A percentile compares a stretch with the other conserved stretches of the same genome.
phyloP scores from a whole-genome alignment of 2,329 filamentous ascomycete genomes.

The Paraconiothyrium brasiliense region DNA sequence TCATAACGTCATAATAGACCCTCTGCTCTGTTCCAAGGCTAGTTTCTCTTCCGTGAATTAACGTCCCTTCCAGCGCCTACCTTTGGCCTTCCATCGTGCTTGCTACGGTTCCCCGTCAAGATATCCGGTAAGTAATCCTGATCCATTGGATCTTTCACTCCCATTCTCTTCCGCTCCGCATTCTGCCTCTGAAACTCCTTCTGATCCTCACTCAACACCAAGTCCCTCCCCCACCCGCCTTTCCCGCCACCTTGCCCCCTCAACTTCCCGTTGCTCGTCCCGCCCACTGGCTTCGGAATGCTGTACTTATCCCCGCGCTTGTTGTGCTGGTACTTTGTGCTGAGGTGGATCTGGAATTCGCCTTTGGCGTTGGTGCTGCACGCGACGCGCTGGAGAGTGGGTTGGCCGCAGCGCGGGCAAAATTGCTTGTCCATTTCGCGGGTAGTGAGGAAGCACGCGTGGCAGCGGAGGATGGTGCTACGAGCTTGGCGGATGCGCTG shows the following conservation, averaged over 20 bases:
- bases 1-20: conserved; percentile 12
- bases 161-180: conserved; percentile 70
- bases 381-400: conserved; percentile 82
- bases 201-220: conserved; percentile 94
- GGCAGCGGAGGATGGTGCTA: conserved; percentile 90
- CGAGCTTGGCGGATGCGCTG: conserved; percentile 85
- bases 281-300: conserved; percentile 88
- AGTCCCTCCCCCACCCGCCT: conserved; percentile 82
- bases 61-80: conserved; percentile 88
- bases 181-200: conserved; percentile 82
- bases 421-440: conserved; percentile 90
- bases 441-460: conserved; percentile 78
- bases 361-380: conserved; percentile 86
- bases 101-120: conserved; percentile 78
- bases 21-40: neutral
- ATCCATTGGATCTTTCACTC: conserved; percentile 89
- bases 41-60: conserved; percentile 75
- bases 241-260: conserved; percentile 76
- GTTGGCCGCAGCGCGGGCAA: conserved; percentile 88
- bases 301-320: conserved; percentile 91
- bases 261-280: conserved; percentile 79
- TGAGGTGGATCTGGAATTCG: conserved; percentile 84
- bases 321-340: conserved; percentile 96
- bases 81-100: conserved; percentile 72
- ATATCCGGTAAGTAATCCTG: conserved; percentile 90